Percentiles rank a stretch among this genome's conserved stretches.
phyloP scores from a whole-genome alignment of 768 basidiomycete genomes.

The Amanita jacksonii region DNA sequence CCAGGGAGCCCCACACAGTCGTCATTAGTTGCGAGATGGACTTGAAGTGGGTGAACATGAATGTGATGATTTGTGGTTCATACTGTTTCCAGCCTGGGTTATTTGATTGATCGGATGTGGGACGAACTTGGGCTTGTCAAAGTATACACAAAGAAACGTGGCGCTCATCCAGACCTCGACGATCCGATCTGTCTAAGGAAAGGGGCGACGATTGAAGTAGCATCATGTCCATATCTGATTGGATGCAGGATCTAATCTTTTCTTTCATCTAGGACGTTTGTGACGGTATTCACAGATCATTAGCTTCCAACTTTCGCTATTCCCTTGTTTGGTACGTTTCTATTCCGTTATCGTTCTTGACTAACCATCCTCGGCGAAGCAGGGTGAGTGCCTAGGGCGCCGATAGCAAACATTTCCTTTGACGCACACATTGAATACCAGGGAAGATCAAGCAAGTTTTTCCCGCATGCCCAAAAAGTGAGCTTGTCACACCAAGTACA shows the following conservation, averaged over 20 bases:
- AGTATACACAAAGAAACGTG: constrained; percentile 96
- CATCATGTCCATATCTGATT: neutral
- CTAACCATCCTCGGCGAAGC: neutral
- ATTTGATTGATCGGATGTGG: constrained; percentile 72
- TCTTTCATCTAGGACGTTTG: constrained; percentile 58
- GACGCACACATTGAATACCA: no score
- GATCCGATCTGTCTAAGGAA: constrained; percentile 89
- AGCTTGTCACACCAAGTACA: constrained; percentile 75
- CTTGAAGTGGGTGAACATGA: constrained; percentile 52
- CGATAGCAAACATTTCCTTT: no score
- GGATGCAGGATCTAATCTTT: neutral
- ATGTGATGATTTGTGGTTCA: neutral
- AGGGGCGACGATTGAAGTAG: constrained; percentile 88
- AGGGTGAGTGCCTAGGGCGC: constrained; percentile 8
- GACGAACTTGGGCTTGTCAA: constrained; percentile 75
- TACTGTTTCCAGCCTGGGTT: constrained; percentile 41
- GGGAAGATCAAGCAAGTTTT: constrained; percentile 93
- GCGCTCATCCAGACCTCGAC: constrained; percentile 82
- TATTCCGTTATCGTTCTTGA: constrained; percentile 1
- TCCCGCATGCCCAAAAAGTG: constrained; percentile 91
- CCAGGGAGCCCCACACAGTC: constrained; percentile 73
- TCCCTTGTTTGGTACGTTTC: constrained; percentile 78
- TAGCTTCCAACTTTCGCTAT: constrained; percentile 89
- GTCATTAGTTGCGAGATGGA: constrained; percentile 96
- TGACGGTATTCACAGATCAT: constrained; percentile 83